Conservation (phyloP, 1,139 yeast species). For the Debaryomyces fabryi region DNA sequence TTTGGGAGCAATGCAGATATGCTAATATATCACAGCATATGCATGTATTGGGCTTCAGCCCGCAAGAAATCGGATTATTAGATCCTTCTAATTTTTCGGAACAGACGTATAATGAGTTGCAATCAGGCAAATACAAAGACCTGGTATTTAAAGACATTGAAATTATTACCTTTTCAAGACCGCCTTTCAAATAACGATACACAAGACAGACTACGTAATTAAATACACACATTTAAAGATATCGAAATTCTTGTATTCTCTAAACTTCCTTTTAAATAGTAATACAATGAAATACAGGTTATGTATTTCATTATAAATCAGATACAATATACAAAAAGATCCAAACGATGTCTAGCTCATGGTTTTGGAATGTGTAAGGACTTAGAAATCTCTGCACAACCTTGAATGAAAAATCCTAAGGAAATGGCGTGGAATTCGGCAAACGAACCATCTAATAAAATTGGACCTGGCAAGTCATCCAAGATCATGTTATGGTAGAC, state of each 20-base stretch:
- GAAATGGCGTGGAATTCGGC: slow-evolving; percentile 77
- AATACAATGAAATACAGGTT: neutral
- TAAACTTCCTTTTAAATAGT: neutral
- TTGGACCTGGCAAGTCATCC: slow-evolving; percentile 67
- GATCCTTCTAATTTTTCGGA: slow-evolving; percentile 42
- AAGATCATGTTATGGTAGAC: slow-evolving; percentile 53
- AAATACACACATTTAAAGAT: neutral
- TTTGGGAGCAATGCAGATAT: slow-evolving; percentile 42
- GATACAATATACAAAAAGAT: neutral
- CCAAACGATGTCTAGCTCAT: slow-evolving; percentile 27
- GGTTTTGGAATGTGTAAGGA: slow-evolving; percentile 90
- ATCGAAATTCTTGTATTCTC: neutral
- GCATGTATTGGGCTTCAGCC: slow-evolving; percentile 31
- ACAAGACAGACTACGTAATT: neutral
- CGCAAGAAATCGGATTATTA: slow-evolving; percentile 37
- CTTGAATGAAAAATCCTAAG: slow-evolving; percentile 69
- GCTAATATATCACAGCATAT: slow-evolving; percentile 35
- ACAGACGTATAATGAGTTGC: slow-evolving; percentile 28
- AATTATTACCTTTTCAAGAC: slow-evolving; percentile 21
- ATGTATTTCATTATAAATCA: neutral
- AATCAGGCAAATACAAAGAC: slow-evolving; percentile 29
- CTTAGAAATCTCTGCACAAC: slow-evolving; percentile 91
- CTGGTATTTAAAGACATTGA: slow-evolving; percentile 27
- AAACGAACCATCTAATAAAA: slow-evolving; percentile 51
- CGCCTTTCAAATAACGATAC: slow-evolving; percentile 14